Conservation (phyloP, 495 filamentous ascomycete species). For the Aspergillus coremiiformis region DNA sequence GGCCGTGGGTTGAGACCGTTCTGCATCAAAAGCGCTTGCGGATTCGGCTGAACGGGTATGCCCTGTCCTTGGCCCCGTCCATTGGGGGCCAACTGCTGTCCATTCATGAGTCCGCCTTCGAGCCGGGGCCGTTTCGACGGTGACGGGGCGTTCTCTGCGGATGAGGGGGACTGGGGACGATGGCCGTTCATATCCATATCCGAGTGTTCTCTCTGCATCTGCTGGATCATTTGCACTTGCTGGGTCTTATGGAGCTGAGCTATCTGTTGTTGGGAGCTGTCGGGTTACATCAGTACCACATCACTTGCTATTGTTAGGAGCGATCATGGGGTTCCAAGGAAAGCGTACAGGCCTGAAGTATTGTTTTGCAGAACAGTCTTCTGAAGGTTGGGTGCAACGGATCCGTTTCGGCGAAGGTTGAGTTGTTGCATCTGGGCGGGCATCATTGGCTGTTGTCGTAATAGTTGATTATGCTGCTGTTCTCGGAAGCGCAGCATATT, state of each 20-base stretch:
- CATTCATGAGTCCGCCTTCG: constrained; percentile 65
- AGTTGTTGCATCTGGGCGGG: constrained; percentile 54
- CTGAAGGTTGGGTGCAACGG: constrained; percentile 49
- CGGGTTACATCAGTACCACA: constrained; percentile 12
- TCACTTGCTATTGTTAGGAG: neutral
- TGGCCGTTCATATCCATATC: constrained; percentile 81
- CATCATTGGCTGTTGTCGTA: constrained; percentile 66
- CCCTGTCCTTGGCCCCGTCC: constrained; percentile 64
- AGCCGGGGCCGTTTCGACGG: constrained; percentile 88
- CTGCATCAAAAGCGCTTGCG: constrained; percentile 59
- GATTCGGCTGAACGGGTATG: constrained; percentile 63
- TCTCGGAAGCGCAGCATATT: constrained; percentile 38
- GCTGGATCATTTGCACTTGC: constrained; percentile 55
- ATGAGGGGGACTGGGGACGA: constrained; percentile 72
- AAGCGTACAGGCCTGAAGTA: constrained; percentile 35
- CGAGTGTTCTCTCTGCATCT: constrained; percentile 80
- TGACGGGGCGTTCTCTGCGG: constrained; percentile 81
- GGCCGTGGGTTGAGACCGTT: constrained; percentile 68
- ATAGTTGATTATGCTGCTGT: constrained; percentile 55
- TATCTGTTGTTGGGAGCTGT: constrained; percentile 45
- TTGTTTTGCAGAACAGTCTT: constrained; percentile 75
- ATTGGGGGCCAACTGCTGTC: constrained; percentile 71
- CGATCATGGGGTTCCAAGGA: neutral
- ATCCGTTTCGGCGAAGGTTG: constrained; percentile 43
- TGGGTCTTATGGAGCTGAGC: constrained; percentile 61